Conservation (phyloP, 129 eudicot genomes). For the Scalesia atractyloides region DNA sequence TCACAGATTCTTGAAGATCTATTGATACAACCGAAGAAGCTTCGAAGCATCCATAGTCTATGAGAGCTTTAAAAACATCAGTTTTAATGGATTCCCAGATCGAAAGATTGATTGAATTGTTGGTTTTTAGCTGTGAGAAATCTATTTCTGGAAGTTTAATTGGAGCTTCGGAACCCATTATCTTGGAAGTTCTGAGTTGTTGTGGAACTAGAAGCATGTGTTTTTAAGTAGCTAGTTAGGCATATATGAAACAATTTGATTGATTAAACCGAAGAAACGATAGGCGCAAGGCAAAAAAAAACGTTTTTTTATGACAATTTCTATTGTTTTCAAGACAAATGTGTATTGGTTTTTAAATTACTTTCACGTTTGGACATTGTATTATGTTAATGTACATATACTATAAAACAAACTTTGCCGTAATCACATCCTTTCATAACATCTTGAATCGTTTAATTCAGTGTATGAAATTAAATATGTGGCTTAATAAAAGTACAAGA, state of each 20-base stretch:
- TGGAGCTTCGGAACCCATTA: slow-evolving; percentile 18
- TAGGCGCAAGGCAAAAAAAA: slow-evolving; percentile 3
- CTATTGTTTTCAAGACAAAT: not conserved
- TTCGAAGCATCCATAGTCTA: slow-evolving; percentile 41
- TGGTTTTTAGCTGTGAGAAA: slow-evolving; percentile 22
- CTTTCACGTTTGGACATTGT: not conserved
- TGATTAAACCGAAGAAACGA: slow-evolving; percentile 30
- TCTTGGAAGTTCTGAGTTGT: not conserved
- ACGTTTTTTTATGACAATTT: not conserved
- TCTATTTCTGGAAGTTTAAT: slow-evolving; percentile 28
- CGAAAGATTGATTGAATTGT: not conserved
- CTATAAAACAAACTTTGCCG: not conserved
- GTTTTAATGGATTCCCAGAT: slow-evolving; percentile 30
- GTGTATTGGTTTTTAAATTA: not conserved
- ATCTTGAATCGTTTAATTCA: not conserved
- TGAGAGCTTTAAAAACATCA: slow-evolving; percentile 29
- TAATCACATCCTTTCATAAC: not conserved
- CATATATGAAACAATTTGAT: slow-evolving; percentile 22
- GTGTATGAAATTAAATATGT: too few species aligned
- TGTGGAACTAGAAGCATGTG: slow-evolving; percentile 6
- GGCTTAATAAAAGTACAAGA: not conserved
- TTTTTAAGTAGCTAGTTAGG: slow-evolving; percentile 26
- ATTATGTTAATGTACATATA: not conserved
- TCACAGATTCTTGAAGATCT: slow-evolving; percentile 33
- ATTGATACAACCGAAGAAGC: slow-evolving; percentile 27